phyloP scores from a whole-genome alignment of 768 basidiomycete species.

The Thelephora ganbajun region DNA sequence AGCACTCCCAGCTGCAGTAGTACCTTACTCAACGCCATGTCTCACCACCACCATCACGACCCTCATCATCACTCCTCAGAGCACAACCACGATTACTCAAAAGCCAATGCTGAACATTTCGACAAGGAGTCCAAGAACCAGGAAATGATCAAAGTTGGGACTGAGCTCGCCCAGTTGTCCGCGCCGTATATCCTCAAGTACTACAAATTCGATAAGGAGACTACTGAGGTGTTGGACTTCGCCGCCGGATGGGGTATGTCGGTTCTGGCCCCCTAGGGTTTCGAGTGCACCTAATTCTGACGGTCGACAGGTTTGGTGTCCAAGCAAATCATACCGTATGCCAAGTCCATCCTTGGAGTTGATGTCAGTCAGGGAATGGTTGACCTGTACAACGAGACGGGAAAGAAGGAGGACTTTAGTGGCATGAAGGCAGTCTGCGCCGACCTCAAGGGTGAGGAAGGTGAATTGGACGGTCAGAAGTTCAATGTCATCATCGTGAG shows the following conservation, averaged over 20 bases:
- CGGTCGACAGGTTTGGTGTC: slow-evolving; percentile 43
- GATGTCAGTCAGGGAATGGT: slow-evolving; percentile 67
- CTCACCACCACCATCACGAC: not conserved
- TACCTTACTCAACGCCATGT: not conserved
- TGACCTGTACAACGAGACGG: slow-evolving; percentile 47
- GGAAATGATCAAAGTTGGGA: slow-evolving; percentile 12
- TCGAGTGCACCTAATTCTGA: not conserved
- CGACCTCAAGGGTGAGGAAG: slow-evolving; percentile 31
- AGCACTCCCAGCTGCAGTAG: not conserved
- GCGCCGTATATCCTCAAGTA: slow-evolving; percentile 17
- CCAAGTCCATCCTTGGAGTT: slow-evolving; percentile 52
- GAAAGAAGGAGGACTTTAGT: too few relatives aligned
- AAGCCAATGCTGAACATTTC: slow-evolving; percentile 26
- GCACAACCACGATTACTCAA: slow-evolving; percentile 12
- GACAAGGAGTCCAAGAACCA: slow-evolving; percentile 18
- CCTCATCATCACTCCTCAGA: not conserved
- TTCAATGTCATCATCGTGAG: slow-evolving; percentile 66
- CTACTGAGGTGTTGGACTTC: slow-evolving; percentile 53
- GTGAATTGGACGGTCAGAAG: slow-evolving; percentile 33
- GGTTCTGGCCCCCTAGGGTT: not conserved
- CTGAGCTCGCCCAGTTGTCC: slow-evolving; percentile 12
- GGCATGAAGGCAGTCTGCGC: slow-evolving; percentile 44
- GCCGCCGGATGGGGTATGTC: slow-evolving; percentile 57
- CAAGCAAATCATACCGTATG: slow-evolving; percentile 42
- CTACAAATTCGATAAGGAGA: slow-evolving; percentile 32